phyloP scores from a whole-genome alignment of 2,329 filamentous ascomycete genomes.

The Cyanodermella asteris region DNA sequence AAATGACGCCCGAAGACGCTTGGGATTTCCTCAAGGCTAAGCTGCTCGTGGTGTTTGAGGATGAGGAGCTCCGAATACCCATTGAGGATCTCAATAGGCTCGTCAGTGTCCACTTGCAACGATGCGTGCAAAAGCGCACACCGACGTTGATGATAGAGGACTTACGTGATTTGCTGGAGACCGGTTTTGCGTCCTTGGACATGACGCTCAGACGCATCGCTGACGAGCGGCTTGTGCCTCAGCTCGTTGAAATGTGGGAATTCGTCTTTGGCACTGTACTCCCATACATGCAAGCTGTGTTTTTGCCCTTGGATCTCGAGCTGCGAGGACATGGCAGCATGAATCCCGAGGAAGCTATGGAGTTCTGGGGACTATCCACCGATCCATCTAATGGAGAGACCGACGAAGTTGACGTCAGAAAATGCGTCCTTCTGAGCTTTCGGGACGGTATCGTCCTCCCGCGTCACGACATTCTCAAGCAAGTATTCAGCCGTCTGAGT shows the following conservation, averaged over 20 bases:
- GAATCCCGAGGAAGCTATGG: constrained; percentile 53
- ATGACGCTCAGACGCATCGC: constrained; percentile 57
- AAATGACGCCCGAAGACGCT: constrained; percentile 44
- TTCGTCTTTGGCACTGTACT: constrained; percentile 77
- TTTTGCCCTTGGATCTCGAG: constrained; percentile 79
- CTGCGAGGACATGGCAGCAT: constrained; percentile 70
- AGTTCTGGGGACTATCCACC: constrained; percentile 61
- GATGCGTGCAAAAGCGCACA: constrained; percentile 37
- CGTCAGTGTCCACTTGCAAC: constrained; percentile 38
- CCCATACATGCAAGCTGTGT: constrained; percentile 87
- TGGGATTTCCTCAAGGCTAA: constrained; percentile 45
- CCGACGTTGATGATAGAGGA: constrained; percentile 41
- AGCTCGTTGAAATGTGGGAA: constrained; percentile 84
- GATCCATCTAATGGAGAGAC: constrained; percentile 25
- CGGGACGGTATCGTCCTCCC: constrained; percentile 75
- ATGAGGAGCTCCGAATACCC: constrained; percentile 39
- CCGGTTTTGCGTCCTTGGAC: constrained; percentile 70
- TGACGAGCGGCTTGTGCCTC: constrained; percentile 74
- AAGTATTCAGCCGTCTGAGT: constrained; percentile 71
- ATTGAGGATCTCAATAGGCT: constrained; percentile 45
- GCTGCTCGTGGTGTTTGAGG: constrained; percentile 40
- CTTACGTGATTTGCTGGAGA: constrained; percentile 36
- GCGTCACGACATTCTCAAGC: constrained; percentile 70
- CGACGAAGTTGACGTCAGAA: constrained; percentile 62
- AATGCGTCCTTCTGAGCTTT: constrained; percentile 70